phyloP scores from a whole-genome alignment of 495 filamentous ascomycete species.

The Trichoderma virens region DNA sequence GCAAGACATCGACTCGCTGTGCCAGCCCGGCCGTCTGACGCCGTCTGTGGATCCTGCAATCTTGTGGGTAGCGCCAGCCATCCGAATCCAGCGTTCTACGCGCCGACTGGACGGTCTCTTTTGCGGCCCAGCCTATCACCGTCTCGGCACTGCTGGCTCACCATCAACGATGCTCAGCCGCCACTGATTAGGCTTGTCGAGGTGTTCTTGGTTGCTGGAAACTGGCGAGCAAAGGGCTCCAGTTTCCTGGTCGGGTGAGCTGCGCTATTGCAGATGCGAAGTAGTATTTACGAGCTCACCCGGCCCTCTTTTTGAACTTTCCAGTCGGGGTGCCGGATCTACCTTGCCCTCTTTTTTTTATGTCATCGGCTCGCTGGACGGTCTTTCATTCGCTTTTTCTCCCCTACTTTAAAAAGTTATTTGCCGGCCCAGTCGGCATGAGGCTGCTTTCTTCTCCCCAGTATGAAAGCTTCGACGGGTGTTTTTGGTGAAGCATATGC shows the following conservation, averaged over 20 bases:
- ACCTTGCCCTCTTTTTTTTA: background rate
- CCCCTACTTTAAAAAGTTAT: background rate
- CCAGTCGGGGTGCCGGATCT: background rate
- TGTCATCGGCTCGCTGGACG: constrained; percentile 8
- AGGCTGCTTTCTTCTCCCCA: constrained; percentile 5
- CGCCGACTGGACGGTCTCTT: constrained; percentile 42
- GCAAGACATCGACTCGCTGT: constrained; percentile 42
- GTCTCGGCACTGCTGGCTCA: constrained; percentile 9
- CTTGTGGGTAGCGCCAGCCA: constrained; percentile 40
- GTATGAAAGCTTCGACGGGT: constrained; percentile 31
- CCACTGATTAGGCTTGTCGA: background rate
- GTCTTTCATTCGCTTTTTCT: constrained; percentile 8
- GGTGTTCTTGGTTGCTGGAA: background rate
- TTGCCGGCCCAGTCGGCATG: background rate
- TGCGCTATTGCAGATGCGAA: background rate
- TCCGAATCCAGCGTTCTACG: constrained; percentile 42
- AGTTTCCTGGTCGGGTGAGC: background rate
- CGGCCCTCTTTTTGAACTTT: background rate
- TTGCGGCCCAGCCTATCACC: constrained; percentile 39
- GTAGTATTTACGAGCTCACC: constrained; percentile 7
- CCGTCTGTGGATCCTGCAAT: constrained; percentile 33
- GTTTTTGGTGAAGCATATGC: constrained; percentile 32
- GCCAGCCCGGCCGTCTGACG: constrained; percentile 34
- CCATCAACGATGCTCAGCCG: constrained; percentile 3
- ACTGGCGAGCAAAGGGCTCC: background rate